Conservation (phyloP, 768 basidiomycete species). For the Ramaria sp. region DNA sequence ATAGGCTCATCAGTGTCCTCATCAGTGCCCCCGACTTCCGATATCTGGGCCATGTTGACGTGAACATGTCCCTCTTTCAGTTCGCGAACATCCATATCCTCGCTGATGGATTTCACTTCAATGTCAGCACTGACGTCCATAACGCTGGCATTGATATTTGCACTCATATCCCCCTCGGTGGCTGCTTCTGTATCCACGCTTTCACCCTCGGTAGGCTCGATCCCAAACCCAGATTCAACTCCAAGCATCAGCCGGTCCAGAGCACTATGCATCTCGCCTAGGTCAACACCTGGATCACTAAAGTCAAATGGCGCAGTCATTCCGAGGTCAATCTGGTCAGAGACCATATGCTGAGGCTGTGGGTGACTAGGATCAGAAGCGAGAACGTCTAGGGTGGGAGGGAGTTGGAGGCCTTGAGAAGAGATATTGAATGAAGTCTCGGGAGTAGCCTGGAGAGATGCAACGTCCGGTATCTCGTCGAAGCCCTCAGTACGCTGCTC, state of each 20-base stretch:
- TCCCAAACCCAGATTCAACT: slow-evolving; percentile 6
- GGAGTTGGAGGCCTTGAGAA: background rate
- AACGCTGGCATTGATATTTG: slow-evolving; percentile 4
- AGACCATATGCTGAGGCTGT: background rate
- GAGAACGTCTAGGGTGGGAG: background rate
- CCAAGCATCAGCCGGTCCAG: slow-evolving; percentile 49
- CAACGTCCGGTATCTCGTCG: background rate
- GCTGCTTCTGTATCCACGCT: slow-evolving; percentile 20
- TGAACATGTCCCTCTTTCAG: background rate
- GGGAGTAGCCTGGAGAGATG: slow-evolving; percentile 1
- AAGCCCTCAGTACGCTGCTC: slow-evolving; percentile 4
- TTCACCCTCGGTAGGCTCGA: slow-evolving; percentile 25
- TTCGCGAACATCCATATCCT: background rate
- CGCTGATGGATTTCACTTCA: background rate
- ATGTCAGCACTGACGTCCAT: background rate
- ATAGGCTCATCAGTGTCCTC: slow-evolving; percentile 21
- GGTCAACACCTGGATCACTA: slow-evolving; percentile 13
- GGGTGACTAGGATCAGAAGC: background rate
- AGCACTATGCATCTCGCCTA: slow-evolving; percentile 58
- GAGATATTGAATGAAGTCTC: background rate
- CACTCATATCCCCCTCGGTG: slow-evolving; percentile 23
- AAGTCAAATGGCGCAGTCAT: slow-evolving; percentile 31
- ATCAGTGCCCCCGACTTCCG: slow-evolving; percentile 22
- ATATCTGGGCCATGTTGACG: background rate
- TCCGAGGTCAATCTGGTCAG: background rate